Conservation (phyloP, 176 grass and related monocot species). For the Alloteropsis semialata region DNA sequence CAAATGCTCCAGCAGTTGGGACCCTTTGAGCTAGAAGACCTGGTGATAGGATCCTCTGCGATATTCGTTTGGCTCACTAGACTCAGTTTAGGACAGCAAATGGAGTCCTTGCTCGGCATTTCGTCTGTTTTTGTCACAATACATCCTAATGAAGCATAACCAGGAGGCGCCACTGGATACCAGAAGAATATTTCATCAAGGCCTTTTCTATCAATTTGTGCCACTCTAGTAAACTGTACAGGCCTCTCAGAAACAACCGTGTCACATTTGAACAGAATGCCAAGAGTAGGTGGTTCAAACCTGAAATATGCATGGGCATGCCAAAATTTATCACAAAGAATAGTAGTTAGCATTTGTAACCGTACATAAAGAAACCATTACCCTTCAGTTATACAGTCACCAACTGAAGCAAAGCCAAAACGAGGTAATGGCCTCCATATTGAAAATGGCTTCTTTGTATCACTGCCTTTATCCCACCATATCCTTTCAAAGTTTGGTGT, state of each 20-base stretch:
- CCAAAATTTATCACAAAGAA: constrained; percentile 29
- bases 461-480: constrained; percentile 97
- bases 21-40: constrained; percentile 75
- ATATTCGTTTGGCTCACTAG: constrained; percentile 83
- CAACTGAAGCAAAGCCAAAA: constrained; percentile 73
- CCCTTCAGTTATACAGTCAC: constrained; percentile 97
- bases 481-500: constrained; percentile 98
- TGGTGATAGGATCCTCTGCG: constrained; percentile 69
- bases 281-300: constrained; percentile 85
- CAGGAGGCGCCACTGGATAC: constrained; percentile 89
- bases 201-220: constrained; percentile 76
- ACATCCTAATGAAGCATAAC: constrained; percentile 92
- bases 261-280: constrained; percentile 83
- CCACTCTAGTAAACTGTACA: constrained; percentile 76
- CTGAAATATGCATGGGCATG: constrained; percentile 44
- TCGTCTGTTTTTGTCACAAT: constrained; percentile 82
- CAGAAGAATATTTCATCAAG: constrained; percentile 87
- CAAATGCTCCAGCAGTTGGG: constrained; percentile 95
- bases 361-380: constrained; percentile 31
- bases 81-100: constrained; percentile 87
- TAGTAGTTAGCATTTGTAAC: background rate
- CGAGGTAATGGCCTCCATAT: constrained; percentile 84
- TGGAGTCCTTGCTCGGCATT: constrained; percentile 68
- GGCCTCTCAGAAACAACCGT: constrained; percentile 77
- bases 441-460: constrained; percentile 74